Conservation (phyloP, 345 rosid species). For the Clausena lansium region DNA sequence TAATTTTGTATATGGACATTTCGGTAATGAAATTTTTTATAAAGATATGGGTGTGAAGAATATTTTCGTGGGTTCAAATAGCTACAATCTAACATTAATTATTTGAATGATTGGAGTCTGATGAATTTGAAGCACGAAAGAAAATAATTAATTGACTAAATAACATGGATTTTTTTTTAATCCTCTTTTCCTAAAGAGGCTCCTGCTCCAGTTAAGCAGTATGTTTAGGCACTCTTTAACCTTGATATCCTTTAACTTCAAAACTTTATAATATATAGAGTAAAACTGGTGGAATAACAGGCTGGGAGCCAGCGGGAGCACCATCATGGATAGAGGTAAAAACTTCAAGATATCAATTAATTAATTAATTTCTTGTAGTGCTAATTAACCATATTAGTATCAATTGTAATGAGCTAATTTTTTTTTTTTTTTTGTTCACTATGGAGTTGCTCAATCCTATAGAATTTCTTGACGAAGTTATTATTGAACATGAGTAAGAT, state of each 20-base stretch:
- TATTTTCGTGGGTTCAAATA: too few relatives aligned
- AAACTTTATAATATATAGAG: constrained; percentile 41
- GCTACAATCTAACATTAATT: too few relatives aligned
- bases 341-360: background rate
- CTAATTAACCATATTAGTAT: background rate
- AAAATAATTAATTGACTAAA: too few relatives aligned
- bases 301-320: constrained; percentile 66
- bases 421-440: background rate
- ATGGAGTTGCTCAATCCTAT: background rate
- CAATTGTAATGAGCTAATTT: background rate
- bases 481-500: background rate
- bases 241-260: background rate
- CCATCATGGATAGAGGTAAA: constrained; percentile 49
- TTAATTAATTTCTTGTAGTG: too few relatives aligned
- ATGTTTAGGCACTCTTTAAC: background rate
- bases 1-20: too few relatives aligned
- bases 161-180: too few relatives aligned
- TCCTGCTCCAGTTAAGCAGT: too few relatives aligned
- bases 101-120: too few relatives aligned
- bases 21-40: too few relatives aligned
- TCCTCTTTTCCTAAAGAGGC: too few relatives aligned
- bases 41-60: too few relatives aligned
- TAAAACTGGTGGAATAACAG: constrained; percentile 59
- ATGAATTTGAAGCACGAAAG: too few relatives aligned
- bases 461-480: background rate